Percentiles rank a stretch among this genome's conserved stretches.
Evolutionary conservation across 2,329 filamentous ascomycete species (phyloP).

Genomic region (Trichoderma polysporum): DNA sequence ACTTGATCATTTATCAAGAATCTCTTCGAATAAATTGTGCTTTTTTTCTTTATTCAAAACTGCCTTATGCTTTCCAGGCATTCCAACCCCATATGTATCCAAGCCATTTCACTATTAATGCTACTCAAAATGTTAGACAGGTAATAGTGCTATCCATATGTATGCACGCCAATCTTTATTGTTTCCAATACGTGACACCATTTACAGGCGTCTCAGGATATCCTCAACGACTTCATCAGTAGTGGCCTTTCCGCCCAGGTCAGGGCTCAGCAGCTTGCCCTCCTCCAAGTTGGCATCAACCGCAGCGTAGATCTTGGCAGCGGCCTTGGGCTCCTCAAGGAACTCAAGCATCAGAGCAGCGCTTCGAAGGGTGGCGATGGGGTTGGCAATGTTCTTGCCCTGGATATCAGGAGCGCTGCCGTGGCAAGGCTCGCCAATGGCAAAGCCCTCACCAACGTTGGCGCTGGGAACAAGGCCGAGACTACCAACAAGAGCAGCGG

Average conservation of each 20-base stretch:
- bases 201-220: constrained; percentile 76
- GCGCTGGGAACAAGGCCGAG: constrained; percentile 91
- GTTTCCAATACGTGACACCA: background rate
- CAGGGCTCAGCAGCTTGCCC: constrained; percentile 78
- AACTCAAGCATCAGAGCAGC: constrained; percentile 97
- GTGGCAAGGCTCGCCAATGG: constrained; percentile 97
- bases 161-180: background rate
- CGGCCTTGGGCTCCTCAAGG: constrained; percentile 80
- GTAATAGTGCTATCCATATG: background rate
- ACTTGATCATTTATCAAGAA: background rate
- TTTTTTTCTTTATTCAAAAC: background rate
- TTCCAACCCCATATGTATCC: background rate
- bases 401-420: constrained; percentile 94
- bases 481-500: constrained; percentile 87
- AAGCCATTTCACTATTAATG: background rate
- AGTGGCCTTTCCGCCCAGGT: constrained; percentile 82
- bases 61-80: background rate
- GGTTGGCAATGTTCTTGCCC: constrained; percentile 90
- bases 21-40: background rate
- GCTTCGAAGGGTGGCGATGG: constrained; percentile 89
- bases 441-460: constrained; percentile 92
- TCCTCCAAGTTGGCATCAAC: constrained; percentile 89
- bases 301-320: constrained; percentile 84
- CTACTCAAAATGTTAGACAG: background rate
- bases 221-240: constrained; percentile 87